Evolutionary conservation across 2,329 filamentous ascomycete genomes (phyloP).

Genomic region (Coniella vitis): DNA sequence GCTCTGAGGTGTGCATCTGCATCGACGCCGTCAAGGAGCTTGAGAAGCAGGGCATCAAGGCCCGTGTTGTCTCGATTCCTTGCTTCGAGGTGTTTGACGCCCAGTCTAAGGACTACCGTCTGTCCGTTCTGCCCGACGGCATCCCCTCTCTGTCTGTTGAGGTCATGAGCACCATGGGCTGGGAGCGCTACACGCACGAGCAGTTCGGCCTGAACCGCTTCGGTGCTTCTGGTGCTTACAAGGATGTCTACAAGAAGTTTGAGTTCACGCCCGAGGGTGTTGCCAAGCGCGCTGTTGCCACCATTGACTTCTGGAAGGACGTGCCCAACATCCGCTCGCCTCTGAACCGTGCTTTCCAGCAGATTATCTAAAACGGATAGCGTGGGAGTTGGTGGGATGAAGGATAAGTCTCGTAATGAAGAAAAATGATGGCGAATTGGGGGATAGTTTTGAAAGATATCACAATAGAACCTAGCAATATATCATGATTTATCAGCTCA

Average conservation of each 20-base stretch:
- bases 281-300: slow-evolving; percentile 86
- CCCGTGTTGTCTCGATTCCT: slow-evolving; percentile 90
- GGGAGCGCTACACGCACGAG: slow-evolving; percentile 99
- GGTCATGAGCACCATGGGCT: slow-evolving; percentile 94
- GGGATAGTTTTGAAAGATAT: slow-evolving; percentile 5
- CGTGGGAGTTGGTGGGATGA: neutral
- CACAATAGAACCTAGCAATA: too few species aligned
- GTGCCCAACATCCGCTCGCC: slow-evolving; percentile 85
- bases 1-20: slow-evolving; percentile 91
- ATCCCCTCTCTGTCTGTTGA: slow-evolving; percentile 91
- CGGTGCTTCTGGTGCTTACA: slow-evolving; percentile 94
- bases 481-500: too few species aligned
- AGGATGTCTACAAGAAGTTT: slow-evolving; percentile 99
- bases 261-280: slow-evolving; percentile 98
- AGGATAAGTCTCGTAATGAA: slow-evolving; percentile 2
- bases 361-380: slow-evolving; percentile 66
- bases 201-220: slow-evolving; percentile 99
- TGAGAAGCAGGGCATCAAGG: slow-evolving; percentile 79
- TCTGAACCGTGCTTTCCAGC: slow-evolving; percentile 94
- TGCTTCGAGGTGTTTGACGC: slow-evolving; percentile 96
- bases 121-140: slow-evolving; percentile 86
- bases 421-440: neutral
- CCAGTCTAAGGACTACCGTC: slow-evolving; percentile 90
- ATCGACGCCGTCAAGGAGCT: slow-evolving; percentile 89
- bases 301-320: slow-evolving; percentile 96